Conservation (phyloP, 2,329 filamentous ascomycete genomes). For the Fusarium sterilihyphosum region DNA sequence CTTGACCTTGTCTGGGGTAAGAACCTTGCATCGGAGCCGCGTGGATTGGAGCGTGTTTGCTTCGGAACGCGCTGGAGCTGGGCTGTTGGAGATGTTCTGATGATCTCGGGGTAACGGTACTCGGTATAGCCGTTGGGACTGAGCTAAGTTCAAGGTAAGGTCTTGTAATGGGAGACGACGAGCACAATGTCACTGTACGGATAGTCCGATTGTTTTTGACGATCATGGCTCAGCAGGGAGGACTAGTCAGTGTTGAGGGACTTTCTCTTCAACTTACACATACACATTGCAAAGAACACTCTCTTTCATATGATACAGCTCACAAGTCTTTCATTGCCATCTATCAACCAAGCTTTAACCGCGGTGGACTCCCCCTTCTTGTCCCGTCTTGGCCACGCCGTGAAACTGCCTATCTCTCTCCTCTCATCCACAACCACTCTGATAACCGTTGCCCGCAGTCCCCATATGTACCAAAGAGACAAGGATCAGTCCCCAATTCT, state of each 20-base stretch:
- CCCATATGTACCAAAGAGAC: background rate
- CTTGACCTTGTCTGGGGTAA: slow-evolving; percentile 20
- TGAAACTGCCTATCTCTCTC: slow-evolving; percentile 33
- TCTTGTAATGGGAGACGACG: background rate
- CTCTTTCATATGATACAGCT: background rate
- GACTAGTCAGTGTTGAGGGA: background rate
- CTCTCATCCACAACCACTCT: background rate
- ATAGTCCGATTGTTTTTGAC: slow-evolving; percentile 2
- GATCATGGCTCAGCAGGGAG: slow-evolving; percentile 4
- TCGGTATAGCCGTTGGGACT: background rate
- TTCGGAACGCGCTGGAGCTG: slow-evolving; percentile 8
- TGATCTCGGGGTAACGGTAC: background rate
- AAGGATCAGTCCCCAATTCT: slow-evolving; percentile 10
- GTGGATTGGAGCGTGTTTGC: background rate
- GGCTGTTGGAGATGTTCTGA: background rate
- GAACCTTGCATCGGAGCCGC: slow-evolving; percentile 21
- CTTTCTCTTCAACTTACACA: background rate
- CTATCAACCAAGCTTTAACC: background rate
- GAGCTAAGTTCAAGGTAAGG: background rate
- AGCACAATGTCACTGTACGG: background rate
- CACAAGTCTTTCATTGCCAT: background rate
- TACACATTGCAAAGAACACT: background rate
- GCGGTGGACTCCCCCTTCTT: slow-evolving; percentile 10
- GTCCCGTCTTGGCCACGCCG: slow-evolving; percentile 18
- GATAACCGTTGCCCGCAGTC: slow-evolving; percentile 20